These are phyloP conservation scores for Boletales sp. DNA, from an alignment of 768 basidiomycete species.

Conservation along the genomic window DNA sequence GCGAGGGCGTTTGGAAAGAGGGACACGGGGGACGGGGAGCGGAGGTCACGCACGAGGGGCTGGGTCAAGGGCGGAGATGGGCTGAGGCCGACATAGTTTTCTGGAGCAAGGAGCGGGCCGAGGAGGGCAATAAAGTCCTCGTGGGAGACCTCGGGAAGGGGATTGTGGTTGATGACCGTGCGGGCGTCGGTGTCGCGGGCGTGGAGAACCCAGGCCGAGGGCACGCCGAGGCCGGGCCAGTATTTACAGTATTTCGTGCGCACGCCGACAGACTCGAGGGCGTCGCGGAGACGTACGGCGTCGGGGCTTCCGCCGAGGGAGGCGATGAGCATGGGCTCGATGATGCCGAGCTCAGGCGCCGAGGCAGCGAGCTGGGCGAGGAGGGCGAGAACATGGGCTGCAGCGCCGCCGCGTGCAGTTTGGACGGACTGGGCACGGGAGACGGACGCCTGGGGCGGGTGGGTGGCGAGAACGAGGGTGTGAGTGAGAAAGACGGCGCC, in stretches of 20 bases:
- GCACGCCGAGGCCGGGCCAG: constrained; percentile 69
- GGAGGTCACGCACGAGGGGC: constrained; percentile 17
- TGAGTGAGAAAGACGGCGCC: constrained; percentile 81
- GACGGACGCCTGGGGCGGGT: constrained; percentile 55
- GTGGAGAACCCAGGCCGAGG: constrained; percentile 79
- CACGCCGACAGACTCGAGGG: constrained; percentile 65
- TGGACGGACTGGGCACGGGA: constrained; percentile 71
- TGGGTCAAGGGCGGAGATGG: constrained; percentile 1
- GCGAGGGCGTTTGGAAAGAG: constrained; percentile 24
- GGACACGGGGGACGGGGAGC: constrained; percentile 26
- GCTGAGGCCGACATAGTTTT: constrained; percentile 54
- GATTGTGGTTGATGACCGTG: constrained; percentile 83
- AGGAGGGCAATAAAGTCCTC: constrained; percentile 81
- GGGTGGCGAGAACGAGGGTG: constrained; percentile 56
- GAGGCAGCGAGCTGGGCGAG: constrained; percentile 58
- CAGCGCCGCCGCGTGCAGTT: constrained; percentile 67
- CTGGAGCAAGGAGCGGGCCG: constrained; percentile 78
- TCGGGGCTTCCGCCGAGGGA: constrained; percentile 72
- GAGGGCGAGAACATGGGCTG: constrained; percentile 64
- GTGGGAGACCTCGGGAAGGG: constrained; percentile 81
- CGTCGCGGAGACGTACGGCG: constrained; percentile 55
- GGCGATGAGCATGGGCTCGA: constrained; percentile 64
- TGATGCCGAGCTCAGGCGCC: constrained; percentile 24
- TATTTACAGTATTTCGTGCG: constrained; percentile 72
- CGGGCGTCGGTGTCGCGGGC: constrained; percentile 62